phyloP scores from a whole-genome alignment of 164 flowering plant species.

The Aristolochia californica region DNA sequence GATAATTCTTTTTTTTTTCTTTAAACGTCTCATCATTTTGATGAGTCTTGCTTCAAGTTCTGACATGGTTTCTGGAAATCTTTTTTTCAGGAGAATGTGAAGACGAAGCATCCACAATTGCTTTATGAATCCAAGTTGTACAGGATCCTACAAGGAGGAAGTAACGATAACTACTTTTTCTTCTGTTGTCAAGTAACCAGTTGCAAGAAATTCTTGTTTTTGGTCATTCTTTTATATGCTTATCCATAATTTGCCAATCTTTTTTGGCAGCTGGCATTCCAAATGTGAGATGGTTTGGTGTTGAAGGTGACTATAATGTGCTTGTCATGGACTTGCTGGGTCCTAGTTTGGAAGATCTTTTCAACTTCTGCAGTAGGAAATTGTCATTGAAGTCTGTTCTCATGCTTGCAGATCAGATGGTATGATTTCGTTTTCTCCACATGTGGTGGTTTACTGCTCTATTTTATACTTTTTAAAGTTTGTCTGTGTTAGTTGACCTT shows the following conservation, averaged over 20 bases:
- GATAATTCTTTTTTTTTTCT: too few species aligned
- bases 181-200: background rate
- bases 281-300: conserved; percentile 90
- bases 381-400: conserved; percentile 79
- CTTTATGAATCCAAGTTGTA: conserved; percentile 79
- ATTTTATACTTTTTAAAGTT: background rate
- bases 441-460: background rate
- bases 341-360: conserved; percentile 92
- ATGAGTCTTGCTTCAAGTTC: background rate
- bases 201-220: background rate
- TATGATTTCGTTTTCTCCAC: conserved; percentile 8
- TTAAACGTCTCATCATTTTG: background rate
- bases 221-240: background rate
- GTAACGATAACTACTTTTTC: conserved; percentile 21
- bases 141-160: conserved; percentile 90
- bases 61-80: too few species aligned
- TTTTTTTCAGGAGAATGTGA: conserved; percentile 64
- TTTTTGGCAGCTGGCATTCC: conserved; percentile 71
- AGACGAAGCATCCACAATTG: conserved; percentile 90
- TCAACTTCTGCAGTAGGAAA: conserved; percentile 81
- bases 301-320: conserved; percentile 88
- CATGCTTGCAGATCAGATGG: conserved; percentile 98
- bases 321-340: conserved; percentile 91
- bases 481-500: background rate
- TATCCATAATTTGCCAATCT: background rate